A percentile compares a stretch with the other conserved stretches of the same genome.
These are phyloP conservation scores for Otatea glauca DNA, from an alignment of 176 grass and related monocot genomes.

Conservation along the genomic window DNA sequence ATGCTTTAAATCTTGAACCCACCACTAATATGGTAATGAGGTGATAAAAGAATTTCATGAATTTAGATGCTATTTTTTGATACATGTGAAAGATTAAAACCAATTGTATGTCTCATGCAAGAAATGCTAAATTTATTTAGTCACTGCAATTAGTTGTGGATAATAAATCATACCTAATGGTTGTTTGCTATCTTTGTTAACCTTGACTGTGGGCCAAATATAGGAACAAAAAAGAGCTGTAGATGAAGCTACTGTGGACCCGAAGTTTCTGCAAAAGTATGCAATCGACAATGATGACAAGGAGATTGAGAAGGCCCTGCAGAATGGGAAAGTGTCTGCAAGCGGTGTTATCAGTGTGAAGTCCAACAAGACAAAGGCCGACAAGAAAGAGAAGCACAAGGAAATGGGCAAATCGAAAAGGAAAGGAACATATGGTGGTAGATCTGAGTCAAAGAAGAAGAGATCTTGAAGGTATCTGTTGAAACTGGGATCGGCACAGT, in stretches of 20 bases:
- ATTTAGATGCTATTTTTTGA: not conserved
- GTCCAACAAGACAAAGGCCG: constrained; percentile 50
- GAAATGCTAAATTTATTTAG: not conserved
- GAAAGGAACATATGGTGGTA: constrained; percentile 68
- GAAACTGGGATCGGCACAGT: not conserved
- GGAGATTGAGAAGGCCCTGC: constrained; percentile 73
- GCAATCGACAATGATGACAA: constrained; percentile 56
- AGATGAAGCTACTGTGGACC: constrained; percentile 57
- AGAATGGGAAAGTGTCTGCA: constrained; percentile 62
- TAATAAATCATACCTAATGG: not conserved
- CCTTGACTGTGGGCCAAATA: not conserved
- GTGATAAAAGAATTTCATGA: not conserved
- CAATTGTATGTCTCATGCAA: not conserved
- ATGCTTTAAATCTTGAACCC: constrained; percentile 3
- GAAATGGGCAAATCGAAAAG: constrained; percentile 62
- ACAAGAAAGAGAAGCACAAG: constrained; percentile 59
- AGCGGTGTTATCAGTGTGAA: constrained; percentile 86
- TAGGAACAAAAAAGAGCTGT: constrained; percentile 70
- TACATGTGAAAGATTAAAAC: not conserved
- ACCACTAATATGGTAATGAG: not conserved
- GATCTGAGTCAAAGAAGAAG: constrained; percentile 70
- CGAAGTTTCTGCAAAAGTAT: constrained; percentile 65
- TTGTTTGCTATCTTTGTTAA: not conserved
- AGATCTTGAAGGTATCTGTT: constrained; percentile 37
- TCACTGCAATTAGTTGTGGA: not conserved